These are phyloP conservation scores for Backusella mclennaniae DNA, from an alignment of 192 early-diverging fungal species.

Conservation along the genomic window DNA sequence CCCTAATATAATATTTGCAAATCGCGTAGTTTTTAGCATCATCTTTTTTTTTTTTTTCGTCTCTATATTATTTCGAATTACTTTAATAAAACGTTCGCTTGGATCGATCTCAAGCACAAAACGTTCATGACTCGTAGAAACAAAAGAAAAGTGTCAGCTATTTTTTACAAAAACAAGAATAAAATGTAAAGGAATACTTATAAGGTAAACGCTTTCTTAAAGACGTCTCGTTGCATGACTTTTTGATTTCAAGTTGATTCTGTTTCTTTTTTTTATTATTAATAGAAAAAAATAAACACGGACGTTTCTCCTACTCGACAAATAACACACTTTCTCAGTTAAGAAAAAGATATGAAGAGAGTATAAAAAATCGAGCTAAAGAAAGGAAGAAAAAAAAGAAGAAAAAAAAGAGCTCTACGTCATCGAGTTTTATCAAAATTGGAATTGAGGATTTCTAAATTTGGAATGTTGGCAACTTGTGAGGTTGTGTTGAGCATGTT, in stretches of 20 bases:
- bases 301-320: not conserved
- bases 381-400: not conserved
- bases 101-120: slow-evolving; percentile 53
- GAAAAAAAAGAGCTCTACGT: not conserved
- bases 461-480: no score
- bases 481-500: no score
- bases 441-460: no score
- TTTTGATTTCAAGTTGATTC: not conserved
- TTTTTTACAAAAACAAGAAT: not conserved
- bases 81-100: slow-evolving; percentile 41
- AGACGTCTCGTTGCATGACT: slow-evolving; percentile 28
- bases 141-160: slow-evolving; percentile 1
- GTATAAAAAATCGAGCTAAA: not conserved
- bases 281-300: not conserved
- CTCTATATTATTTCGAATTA: slow-evolving; percentile 12
- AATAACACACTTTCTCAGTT: not conserved
- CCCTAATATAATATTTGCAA: slow-evolving; percentile 28
- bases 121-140: slow-evolving; percentile 50
- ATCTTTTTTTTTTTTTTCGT: not conserved
- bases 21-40: not conserved
- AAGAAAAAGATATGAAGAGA: not conserved
- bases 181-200: slow-evolving; percentile 28
- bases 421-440: not conserved
- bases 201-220: slow-evolving; percentile 35
- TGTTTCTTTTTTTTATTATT: not conserved